Evolutionary conservation across 2,329 filamentous ascomycete genomes (phyloP), one percentile per base, ranked within the genome.

Genomic region (Trichoderma polysporum): DNA sequence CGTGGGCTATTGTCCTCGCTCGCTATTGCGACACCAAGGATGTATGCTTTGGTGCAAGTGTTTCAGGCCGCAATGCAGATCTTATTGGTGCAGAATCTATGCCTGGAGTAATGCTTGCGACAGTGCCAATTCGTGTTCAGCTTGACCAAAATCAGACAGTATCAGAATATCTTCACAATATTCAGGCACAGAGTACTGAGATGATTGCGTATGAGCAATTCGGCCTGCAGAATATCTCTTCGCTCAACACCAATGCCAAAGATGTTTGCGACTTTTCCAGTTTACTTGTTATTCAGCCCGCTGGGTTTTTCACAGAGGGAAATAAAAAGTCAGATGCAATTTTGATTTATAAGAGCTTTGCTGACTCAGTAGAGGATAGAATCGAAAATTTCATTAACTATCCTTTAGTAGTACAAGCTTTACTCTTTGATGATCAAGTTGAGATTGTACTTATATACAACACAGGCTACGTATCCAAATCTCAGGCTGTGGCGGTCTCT

Each of bases 181-280:
- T 75, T 4, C 74, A 76, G 67, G 54, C 66, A 22, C 68, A 68
- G 61, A 62, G 70, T 8, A 49, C 66, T 27, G 71, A 75, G 45
- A 72, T 72, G 71, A 65, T 69, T 17, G 61, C 68, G 2, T 69
- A 66, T 53, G 76, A 73, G 54, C 69, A 76, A 25, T 68, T 73
- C 19, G 73, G 73, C 12, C 62, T 77, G 2, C 70, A 73, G 4
- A 71, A 75, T 52, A 69, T 53, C 83, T 57, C 59, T 2, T 61
- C 62, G 13, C 27, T 66, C 9, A 29, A 37, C n/a, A 3, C 33
- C 3, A 66, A 72, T 45, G 65, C 71, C 17, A 62, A 57, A 25
- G 66, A 64, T n/a, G 56, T 61, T 12, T 66, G 59, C 22, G 33
- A 69, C 13, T 69, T 69, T 31, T 63, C 53, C 3, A 64, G 54